These are phyloP conservation scores for Oehlia diaphana DNA, from an alignment of 192 early-diverging fungal genomes.

Conservation along the genomic window DNA sequence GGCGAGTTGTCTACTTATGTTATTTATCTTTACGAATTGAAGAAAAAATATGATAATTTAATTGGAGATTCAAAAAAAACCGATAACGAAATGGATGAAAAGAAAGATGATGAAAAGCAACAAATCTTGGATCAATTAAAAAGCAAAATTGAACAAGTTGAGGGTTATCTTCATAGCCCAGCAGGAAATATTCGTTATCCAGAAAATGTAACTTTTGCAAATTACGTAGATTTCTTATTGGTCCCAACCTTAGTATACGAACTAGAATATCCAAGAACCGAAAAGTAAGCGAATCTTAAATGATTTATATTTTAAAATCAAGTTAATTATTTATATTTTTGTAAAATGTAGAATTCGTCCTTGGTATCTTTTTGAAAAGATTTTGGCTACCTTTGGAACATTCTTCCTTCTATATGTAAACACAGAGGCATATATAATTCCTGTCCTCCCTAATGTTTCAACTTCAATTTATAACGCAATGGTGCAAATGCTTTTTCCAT, in stretches of 20 bases:
- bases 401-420: constrained; percentile 83
- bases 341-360: constrained; percentile 66
- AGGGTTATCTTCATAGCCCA: constrained; percentile 51
- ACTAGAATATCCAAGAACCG: constrained; percentile 87
- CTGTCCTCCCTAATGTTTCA: constrained; percentile 68
- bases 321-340: not conserved
- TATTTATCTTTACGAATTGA: constrained; percentile 37
- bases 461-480: constrained; percentile 58
- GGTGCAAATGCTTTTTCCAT: constrained; percentile 78
- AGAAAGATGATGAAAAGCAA: constrained; percentile 1
- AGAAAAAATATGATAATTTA: constrained; percentile 35
- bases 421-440: constrained; percentile 85
- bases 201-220: constrained; percentile 74
- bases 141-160: constrained; percentile 52
- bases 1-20: constrained; percentile 62
- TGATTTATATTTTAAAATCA: not conserved
- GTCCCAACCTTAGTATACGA: constrained; percentile 93
- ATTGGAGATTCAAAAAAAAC: constrained; percentile 29
- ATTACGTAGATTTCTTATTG: constrained; percentile 86
- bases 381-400: constrained; percentile 72
- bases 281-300: constrained; percentile 45
- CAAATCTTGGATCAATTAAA: constrained; percentile 17
- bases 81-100: constrained; percentile 22
- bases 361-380: constrained; percentile 85
- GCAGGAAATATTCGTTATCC: constrained; percentile 66